Evolutionary conservation across 768 basidiomycete genomes (phyloP).

Genomic region (Clitopilus passeckerianus): DNA sequence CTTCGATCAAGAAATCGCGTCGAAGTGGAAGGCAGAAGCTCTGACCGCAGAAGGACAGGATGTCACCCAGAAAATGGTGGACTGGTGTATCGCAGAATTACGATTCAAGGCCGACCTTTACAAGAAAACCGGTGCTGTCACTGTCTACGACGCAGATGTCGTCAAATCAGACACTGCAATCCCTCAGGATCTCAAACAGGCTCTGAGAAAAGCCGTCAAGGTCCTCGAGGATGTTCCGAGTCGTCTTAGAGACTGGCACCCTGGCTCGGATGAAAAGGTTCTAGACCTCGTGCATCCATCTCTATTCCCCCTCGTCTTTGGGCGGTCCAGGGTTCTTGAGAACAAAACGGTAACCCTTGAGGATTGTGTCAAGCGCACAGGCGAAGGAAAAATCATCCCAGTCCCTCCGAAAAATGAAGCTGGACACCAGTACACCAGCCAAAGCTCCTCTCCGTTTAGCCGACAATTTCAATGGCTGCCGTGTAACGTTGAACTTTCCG

Average conservation of each 20-base stretch:
- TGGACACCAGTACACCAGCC: too few relatives aligned
- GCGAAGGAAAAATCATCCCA: slow-evolving; percentile 6
- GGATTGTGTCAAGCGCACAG: slow-evolving; percentile 9
- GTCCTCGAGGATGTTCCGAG: slow-evolving; percentile 26
- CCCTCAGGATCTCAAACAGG: slow-evolving; percentile 8
- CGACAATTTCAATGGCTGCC: slow-evolving; percentile 9
- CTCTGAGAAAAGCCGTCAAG: slow-evolving; percentile 9
- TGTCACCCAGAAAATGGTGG: slow-evolving; percentile 13
- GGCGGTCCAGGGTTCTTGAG: slow-evolving; percentile 13
- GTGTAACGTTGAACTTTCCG: slow-evolving; percentile 1
- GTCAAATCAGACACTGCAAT: slow-evolving; percentile 23
- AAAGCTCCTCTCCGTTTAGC: neutral
- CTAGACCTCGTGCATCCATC: slow-evolving; percentile 38
- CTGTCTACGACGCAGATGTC: slow-evolving; percentile 14
- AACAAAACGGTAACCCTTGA: slow-evolving; percentile 6
- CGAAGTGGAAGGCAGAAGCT: slow-evolving; percentile 11
- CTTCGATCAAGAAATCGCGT: slow-evolving; percentile 12
- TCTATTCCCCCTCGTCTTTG: slow-evolving; percentile 28
- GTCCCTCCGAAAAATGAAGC: neutral
- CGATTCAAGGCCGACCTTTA: slow-evolving; percentile 13
- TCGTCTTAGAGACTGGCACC: slow-evolving; percentile 34
- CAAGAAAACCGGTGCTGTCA: slow-evolving; percentile 10
- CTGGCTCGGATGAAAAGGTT: slow-evolving; percentile 30
- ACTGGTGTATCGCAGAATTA: slow-evolving; percentile 18
- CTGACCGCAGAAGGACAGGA: slow-evolving; percentile 2